phyloP scores from a whole-genome alignment of 2,329 filamentous ascomycete species.

The Aspergillus pseudoviridinutans region DNA sequence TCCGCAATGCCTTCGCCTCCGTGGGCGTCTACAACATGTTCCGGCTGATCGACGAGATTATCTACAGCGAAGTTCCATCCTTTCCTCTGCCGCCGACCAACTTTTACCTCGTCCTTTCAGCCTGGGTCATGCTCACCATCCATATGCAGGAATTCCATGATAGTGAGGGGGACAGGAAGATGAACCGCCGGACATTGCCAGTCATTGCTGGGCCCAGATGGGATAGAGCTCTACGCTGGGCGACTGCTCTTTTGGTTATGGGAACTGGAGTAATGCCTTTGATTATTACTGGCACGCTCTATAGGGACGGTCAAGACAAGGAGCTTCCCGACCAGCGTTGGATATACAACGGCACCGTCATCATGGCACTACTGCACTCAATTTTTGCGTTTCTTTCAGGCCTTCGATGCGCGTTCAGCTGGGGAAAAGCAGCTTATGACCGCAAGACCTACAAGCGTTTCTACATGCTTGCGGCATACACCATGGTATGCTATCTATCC shows the following conservation, averaged over 20 bases:
- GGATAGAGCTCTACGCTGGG: background rate
- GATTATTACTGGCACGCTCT: background rate
- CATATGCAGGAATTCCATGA: slow-evolving; percentile 13
- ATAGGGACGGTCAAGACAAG: background rate
- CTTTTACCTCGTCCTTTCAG: background rate
- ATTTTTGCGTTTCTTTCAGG: background rate
- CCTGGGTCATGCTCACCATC: slow-evolving; percentile 4
- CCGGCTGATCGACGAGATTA: slow-evolving; percentile 1
- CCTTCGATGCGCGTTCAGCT: background rate
- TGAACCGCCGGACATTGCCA: slow-evolving; percentile 2
- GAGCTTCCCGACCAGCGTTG: background rate
- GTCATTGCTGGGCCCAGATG: slow-evolving; percentile 1
- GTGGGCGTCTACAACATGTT: slow-evolving; percentile 6
- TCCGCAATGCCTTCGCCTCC: slow-evolving; percentile 7
- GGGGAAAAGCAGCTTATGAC: slow-evolving; percentile 1
- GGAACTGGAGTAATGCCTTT: background rate
- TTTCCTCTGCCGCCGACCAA: background rate
- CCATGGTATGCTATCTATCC: slow-evolving; percentile 2
- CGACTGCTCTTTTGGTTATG: background rate
- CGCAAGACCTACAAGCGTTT: slow-evolving; percentile 5
- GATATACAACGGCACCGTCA: background rate
- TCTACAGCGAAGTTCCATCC: background rate
- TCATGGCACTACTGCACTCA: background rate
- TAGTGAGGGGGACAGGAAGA: slow-evolving; percentile 5
- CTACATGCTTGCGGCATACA: slow-evolving; percentile 5